phyloP scores from a whole-genome alignment of 129 eudicot species.

The Arctium lappa region DNA sequence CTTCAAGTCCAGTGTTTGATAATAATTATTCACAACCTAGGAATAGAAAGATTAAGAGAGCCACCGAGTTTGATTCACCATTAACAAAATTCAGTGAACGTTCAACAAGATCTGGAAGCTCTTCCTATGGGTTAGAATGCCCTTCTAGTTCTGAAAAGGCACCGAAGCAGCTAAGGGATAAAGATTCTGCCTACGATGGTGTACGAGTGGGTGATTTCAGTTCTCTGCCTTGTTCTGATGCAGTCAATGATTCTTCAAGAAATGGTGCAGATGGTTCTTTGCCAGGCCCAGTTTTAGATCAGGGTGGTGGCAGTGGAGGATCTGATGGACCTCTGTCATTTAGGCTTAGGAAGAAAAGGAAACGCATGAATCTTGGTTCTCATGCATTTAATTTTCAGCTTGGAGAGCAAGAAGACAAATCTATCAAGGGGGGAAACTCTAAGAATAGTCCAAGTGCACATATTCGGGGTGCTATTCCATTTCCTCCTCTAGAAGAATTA shows the following conservation, averaged over 20 bases:
- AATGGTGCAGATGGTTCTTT: conserved; percentile 20
- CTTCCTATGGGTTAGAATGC: conserved; percentile 25
- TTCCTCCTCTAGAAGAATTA: conserved; percentile 18
- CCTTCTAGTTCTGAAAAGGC: conserved; percentile 43
- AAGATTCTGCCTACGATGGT: conserved; percentile 19
- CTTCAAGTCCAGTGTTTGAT: conserved; percentile 40
- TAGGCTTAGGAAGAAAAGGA: conserved; percentile 55
- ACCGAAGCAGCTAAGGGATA: conserved; percentile 20
- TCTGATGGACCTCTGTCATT: conserved; percentile 21
- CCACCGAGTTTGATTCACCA: conserved; percentile 38
- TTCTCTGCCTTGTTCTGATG: conserved; percentile 6
- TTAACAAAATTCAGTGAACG: conserved; percentile 19
- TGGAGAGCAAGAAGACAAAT: conserved; percentile 23
- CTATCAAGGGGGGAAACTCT: conserved; percentile 9
- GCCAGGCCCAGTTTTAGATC: conserved; percentile 24
- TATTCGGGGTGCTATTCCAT: conserved; percentile 13
- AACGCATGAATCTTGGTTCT: conserved; percentile 14
- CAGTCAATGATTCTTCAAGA: conserved; percentile 5
- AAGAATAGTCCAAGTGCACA: conserved; percentile 7
- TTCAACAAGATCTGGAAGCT: conserved; percentile 26
- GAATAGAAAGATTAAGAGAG: conserved; percentile 35
- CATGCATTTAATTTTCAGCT: conserved; percentile 21
- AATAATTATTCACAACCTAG: conserved; percentile 27
- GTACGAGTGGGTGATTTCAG: not conserved
- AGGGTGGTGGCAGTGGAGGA: conserved; percentile 25